A percentile compares a stretch with the other conserved stretches of the same genome.
Conservation (phyloP, 495 filamentous ascomycete genomes). For the Aspergillus bridgeri region DNA sequence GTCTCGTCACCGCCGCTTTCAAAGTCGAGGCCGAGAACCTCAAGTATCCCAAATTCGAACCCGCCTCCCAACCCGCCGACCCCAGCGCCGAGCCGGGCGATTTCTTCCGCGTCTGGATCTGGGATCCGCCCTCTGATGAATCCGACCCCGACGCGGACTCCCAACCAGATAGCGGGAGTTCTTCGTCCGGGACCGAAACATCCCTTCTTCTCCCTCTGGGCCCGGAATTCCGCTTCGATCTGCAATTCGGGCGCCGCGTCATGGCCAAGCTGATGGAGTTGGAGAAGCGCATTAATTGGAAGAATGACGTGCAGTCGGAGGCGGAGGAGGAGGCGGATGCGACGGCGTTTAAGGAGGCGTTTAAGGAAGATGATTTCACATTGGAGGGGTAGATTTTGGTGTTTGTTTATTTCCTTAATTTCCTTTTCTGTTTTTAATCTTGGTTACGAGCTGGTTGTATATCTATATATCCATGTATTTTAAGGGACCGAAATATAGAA, state of each 20-base stretch:
- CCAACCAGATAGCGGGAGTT: not conserved
- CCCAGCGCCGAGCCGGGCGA: slow-evolving; percentile 57
- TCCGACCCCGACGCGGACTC: not conserved
- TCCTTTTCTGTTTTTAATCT: not conserved
- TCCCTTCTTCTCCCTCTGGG: slow-evolving; percentile 51
- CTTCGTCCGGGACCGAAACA: slow-evolving; percentile 35
- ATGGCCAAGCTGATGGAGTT: slow-evolving; percentile 82
- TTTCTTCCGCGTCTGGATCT: slow-evolving; percentile 84
- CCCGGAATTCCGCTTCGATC: slow-evolving; percentile 53
- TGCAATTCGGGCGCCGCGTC: slow-evolving; percentile 71
- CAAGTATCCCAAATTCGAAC: slow-evolving; percentile 55
- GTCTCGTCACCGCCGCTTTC: slow-evolving; percentile 79
- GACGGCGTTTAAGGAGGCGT: slow-evolving; percentile 77
- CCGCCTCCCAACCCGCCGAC: slow-evolving; percentile 22
- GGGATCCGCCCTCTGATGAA: slow-evolving; percentile 36
- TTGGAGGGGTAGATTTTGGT: slow-evolving; percentile 31
- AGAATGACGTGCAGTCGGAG: slow-evolving; percentile 71
- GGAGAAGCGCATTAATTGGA: slow-evolving; percentile 73
- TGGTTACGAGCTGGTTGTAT: not conserved
- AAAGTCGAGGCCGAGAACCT: slow-evolving; percentile 77
- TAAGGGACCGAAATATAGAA: not conserved
- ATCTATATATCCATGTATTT: not conserved
- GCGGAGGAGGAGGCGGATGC: slow-evolving; percentile 77
- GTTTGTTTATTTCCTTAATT: not conserved
- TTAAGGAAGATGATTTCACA: slow-evolving; percentile 80